Base-by-base conservation (phyloP, 768 basidiomycete genomes). In the Pisolithus albus region DNA sequence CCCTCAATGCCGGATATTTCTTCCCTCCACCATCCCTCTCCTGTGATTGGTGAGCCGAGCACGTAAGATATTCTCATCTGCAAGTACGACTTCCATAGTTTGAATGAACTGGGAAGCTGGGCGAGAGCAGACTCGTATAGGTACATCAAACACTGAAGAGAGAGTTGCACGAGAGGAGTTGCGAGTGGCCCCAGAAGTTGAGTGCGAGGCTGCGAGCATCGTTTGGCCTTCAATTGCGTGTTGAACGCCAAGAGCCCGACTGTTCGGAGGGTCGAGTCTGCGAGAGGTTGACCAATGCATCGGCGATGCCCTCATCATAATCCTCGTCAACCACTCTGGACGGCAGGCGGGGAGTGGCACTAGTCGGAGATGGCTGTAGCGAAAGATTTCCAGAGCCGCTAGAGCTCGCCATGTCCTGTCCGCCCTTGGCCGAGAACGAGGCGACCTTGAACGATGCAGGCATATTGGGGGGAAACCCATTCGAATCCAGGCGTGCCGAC, bases 261-360 rank as follows among this genome's bases (percentile, higher is more conserved):
- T 54, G 58, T 47, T 65, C 74, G 21, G 59, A 64, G 28, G 69
- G 61, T 39, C 75, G 68, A 57, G 67, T 70, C 56, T 59, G 85
- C 69, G 52, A 67, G 5, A 96, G 74, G 2, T 78, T 81, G 68
- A 96, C 88, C 32, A 96, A 71, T 0, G 88, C 81, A 58, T 92
- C 91, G 4, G 89, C 82, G n/a, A 83, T 88, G 23, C 86, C 88
- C 66, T 93, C 93, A 59, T 98, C 93, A 59, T 96, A 96, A 59
- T 96, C 88, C 58, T 98, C 93, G 61, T 96, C 92, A 16, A 94
- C 78, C 1, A 79, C 70, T 7, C 93, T 77, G 10, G 81, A 73
- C 7, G 84, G 82, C 16, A 82, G 78, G 36, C 79, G 69, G 48
- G 81, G 77, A 7, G 77, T 75, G 18, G 74, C 77, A 52, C 76